Conservation (phyloP, 805 yeast genomes). For the Myxozyma vanderwaltii region DNA sequence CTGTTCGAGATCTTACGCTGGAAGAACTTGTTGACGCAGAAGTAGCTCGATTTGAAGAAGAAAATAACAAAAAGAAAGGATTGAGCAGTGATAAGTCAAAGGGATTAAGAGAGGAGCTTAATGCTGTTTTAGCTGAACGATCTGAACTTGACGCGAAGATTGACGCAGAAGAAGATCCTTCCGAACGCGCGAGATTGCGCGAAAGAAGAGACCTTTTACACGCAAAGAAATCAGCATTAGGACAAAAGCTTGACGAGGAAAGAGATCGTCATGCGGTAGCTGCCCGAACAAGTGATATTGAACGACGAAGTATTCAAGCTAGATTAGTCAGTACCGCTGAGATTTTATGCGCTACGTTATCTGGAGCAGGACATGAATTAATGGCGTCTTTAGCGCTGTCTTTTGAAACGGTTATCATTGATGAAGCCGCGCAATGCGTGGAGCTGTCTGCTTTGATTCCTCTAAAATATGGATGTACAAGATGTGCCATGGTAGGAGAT, state of each 20-base stretch:
- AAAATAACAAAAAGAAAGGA: slow-evolving; percentile 33
- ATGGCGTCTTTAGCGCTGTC: slow-evolving; percentile 70
- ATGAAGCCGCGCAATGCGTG: slow-evolving; percentile 97
- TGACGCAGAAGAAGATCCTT: slow-evolving; percentile 39
- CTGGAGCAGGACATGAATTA: slow-evolving; percentile 92
- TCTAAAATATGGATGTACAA: slow-evolving; percentile 81
- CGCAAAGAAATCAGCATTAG: slow-evolving; percentile 64
- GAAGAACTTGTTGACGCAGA: slow-evolving; percentile 80
- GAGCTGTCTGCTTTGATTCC: slow-evolving; percentile 92
- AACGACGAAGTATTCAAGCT: slow-evolving; percentile 72
- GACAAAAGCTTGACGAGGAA: slow-evolving; percentile 72
- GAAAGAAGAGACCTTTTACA: slow-evolving; percentile 59
- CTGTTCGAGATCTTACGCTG: slow-evolving; percentile 78
- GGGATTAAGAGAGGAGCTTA: slow-evolving; percentile 54
- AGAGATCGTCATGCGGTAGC: slow-evolving; percentile 72
- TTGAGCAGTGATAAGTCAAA: slow-evolving; percentile 39
- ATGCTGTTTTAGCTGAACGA: slow-evolving; percentile 58
- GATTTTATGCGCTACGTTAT: slow-evolving; percentile 85
- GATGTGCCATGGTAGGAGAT: slow-evolving; percentile 97
- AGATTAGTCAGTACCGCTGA: slow-evolving; percentile 73
- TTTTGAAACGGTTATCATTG: slow-evolving; percentile 89
- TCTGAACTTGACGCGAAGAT: slow-evolving; percentile 53
- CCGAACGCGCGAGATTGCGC: slow-evolving; percentile 38
- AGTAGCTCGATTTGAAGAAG: slow-evolving; percentile 41
- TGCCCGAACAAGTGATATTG: slow-evolving; percentile 73